Base-by-base conservation (phyloP, 2,329 filamentous ascomycete genomes). In the Colletotrichum salicis region DNA sequence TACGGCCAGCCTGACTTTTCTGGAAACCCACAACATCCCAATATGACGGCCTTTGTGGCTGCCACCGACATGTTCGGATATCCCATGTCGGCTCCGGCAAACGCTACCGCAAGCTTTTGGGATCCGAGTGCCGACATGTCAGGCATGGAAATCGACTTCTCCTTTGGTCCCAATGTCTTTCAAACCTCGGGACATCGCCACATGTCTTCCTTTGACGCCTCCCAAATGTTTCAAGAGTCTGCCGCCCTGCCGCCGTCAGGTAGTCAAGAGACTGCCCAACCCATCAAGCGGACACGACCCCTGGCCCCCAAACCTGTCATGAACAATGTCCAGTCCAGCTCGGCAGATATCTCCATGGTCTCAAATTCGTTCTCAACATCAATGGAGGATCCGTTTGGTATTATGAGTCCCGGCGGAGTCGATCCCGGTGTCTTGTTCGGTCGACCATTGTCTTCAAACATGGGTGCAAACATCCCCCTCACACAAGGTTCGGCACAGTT, bases 141-240 rank as follows among this genome's bases (percentile, higher is more conserved):
- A 52, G 84, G 82, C 29, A 90, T 92, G 87, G 89, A 91, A 68
- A 80, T 92, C 64, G 89, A 91, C 76, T 91, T 91, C 71, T 80
- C 82, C 58, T 80, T 85, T 24, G 82, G 81, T 24, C 77, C 81
- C 24, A 82, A 83, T 64, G 79, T 87, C 41, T 88, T 89, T 74
- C 82, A 83, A 66, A 76, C 79, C 24, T 77, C 78, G n/a, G 76
- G 82, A 1, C 82, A 89, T 52, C 85, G 85, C 54, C 80, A 84
- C 33, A 84, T 86, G 72, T 86, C 82, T 54, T 87, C 88, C 0
- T 83, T 88, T 64, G 89, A 91, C 78, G 82, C 85, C 24, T 85
- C 86, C 69, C 87, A 88, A 64, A 84, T 90, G 67, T 89, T 89
- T 75, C 88, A 87, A 74, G 85, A 87, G 37, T 80, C 83, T 4